Conservation (phyloP, 192 early-diverging fungal species). For the Coemansia nantahalensis region DNA sequence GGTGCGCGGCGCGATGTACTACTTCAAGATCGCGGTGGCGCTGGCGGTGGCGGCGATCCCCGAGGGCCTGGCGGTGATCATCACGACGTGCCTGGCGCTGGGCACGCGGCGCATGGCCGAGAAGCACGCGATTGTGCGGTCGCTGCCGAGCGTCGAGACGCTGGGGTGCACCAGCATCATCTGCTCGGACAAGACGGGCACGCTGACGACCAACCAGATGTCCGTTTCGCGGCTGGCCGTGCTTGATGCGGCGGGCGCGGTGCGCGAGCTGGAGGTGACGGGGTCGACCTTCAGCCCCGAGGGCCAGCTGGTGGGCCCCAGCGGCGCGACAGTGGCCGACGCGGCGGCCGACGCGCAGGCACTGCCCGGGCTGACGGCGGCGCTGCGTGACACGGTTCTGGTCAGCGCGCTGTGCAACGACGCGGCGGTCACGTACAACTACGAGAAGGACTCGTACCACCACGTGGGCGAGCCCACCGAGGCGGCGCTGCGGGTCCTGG, state of each 20-base stretch:
- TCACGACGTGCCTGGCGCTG: constrained; percentile 95
- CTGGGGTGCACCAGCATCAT: constrained; percentile 96
- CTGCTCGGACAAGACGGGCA: constrained; percentile 99
- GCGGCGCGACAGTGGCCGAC: constrained; percentile 51
- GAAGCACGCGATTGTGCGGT: constrained; percentile 93
- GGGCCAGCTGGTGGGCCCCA: constrained; percentile 59
- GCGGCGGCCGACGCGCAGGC: constrained; percentile 57
- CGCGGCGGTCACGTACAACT: constrained; percentile 77
- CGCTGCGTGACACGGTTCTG: constrained; percentile 27
- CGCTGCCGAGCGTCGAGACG: constrained; percentile 91
- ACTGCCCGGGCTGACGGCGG: constrained; percentile 70
- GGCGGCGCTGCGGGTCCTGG: constrained; percentile 90
- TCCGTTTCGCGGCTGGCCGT: constrained; percentile 69
- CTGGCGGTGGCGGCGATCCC: constrained; percentile 98
- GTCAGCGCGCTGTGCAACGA: constrained; percentile 93
- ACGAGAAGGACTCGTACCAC: constrained; percentile 60
- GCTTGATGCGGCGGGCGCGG: constrained; percentile 43
- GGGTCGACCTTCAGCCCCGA: constrained; percentile 87
- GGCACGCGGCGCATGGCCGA: constrained; percentile 98
- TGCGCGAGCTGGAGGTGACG: constrained; percentile 73
- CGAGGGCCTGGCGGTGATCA: constrained; percentile 97
- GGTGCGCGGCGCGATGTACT: constrained; percentile 95
- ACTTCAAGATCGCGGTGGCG: constrained; percentile 99
- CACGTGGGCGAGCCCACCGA: constrained; percentile 98
- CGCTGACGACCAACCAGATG: constrained; percentile 99